phyloP scores from a whole-genome alignment of 208 protist species.

The Perkinsela sp. region DNA sequence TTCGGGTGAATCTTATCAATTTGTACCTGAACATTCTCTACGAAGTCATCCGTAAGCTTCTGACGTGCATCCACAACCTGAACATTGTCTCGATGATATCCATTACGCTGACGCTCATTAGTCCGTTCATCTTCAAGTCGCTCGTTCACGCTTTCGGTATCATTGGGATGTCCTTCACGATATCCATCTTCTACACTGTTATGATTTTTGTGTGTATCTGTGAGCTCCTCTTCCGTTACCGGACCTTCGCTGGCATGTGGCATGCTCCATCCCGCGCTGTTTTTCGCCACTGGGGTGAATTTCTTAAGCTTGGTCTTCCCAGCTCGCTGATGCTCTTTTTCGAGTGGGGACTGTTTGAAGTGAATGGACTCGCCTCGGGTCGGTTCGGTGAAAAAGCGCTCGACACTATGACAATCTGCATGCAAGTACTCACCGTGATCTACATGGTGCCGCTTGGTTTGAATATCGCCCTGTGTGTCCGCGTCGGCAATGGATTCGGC shows the following conservation, averaged over 20 bases:
- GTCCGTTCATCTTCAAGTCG: background rate
- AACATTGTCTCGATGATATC: background rate
- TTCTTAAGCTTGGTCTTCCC: background rate
- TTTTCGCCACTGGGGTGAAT: background rate
- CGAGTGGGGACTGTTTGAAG: background rate
- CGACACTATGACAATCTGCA: background rate
- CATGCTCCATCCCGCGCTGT: background rate
- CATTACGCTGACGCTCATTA: background rate
- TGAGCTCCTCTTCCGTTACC: background rate
- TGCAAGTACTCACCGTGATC: background rate
- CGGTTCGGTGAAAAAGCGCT: background rate
- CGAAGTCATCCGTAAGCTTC: background rate
- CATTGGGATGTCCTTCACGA: background rate
- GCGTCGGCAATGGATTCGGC: background rate
- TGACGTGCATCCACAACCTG: background rate
- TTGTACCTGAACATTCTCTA: background rate
- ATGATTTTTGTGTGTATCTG: background rate
- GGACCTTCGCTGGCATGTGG: background rate
- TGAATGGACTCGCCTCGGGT: background rate
- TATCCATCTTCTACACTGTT: background rate
- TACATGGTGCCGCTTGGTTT: background rate
- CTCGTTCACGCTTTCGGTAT: background rate
- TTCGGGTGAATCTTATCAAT: background rate
- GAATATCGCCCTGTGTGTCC: background rate
- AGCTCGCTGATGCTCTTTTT: slow-evolving; percentile 1